Evolutionary conservation across 1,139 yeast genomes (phyloP).

Genomic region (Suhomyces wounanorum): DNA sequence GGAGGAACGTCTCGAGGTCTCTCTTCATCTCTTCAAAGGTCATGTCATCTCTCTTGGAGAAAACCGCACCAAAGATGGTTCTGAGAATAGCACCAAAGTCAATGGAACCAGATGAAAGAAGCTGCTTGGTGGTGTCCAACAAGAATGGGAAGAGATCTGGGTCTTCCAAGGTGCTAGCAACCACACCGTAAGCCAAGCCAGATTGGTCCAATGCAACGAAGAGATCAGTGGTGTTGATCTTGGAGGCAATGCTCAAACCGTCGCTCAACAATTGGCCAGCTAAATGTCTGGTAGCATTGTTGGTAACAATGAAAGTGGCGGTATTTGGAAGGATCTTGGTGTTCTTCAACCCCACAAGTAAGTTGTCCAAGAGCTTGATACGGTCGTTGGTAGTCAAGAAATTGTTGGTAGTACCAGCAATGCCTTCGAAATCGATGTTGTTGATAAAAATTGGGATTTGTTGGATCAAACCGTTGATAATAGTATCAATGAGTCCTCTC

Average conservation of each 20-base stretch:
- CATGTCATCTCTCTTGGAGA: slow-evolving; percentile 11
- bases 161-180: slow-evolving; percentile 30
- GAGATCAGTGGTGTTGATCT: slow-evolving; percentile 31
- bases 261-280: slow-evolving; percentile 22
- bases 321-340: slow-evolving; percentile 30
- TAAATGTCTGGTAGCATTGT: slow-evolving; percentile 28
- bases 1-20: not conserved
- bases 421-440: slow-evolving; percentile 28
- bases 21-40: slow-evolving; percentile 1
- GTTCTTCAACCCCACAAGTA: slow-evolving; percentile 28
- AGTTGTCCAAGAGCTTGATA: slow-evolving; percentile 28
- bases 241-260: slow-evolving; percentile 20
- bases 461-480: slow-evolving; percentile 10
- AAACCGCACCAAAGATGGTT: slow-evolving; percentile 18
- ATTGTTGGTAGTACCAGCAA: slow-evolving; percentile 36
- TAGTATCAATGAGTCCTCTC: slow-evolving; percentile 24
- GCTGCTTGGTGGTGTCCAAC: slow-evolving; percentile 24
- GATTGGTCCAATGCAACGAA: slow-evolving; percentile 38
- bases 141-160: slow-evolving; percentile 33
- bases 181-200: slow-evolving; percentile 34
- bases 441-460: slow-evolving; percentile 25
- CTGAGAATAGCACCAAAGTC: slow-evolving; percentile 22
- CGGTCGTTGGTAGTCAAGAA: slow-evolving; percentile 27
- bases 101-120: slow-evolving; percentile 25
- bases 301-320: slow-evolving; percentile 27